Conservation (phyloP, 495 filamentous ascomycete species). For the Trypethelium eluteriae region DNA sequence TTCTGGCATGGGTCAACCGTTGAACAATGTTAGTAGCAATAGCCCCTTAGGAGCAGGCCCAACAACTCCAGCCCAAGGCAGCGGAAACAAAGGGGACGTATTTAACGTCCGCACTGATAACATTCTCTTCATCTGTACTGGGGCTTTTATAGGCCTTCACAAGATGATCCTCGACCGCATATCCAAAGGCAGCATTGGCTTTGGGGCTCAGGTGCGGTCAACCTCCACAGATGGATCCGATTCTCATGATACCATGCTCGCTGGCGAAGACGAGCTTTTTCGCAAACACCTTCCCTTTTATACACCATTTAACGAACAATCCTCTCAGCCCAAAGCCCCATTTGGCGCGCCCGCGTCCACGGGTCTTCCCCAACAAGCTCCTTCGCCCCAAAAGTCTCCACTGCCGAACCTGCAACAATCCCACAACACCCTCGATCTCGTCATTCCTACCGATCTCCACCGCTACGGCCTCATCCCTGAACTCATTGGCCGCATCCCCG, state of each 20-base stretch:
- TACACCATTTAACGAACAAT: conserved; percentile 30
- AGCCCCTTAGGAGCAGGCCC: conserved; percentile 18
- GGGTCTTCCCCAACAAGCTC: conserved; percentile 13
- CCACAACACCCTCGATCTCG: conserved; percentile 74
- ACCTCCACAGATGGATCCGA: conserved; percentile 32
- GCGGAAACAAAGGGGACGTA: conserved; percentile 61
- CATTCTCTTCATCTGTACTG: conserved; percentile 93
- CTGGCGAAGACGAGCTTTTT: conserved; percentile 48
- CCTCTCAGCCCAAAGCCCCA: neutral
- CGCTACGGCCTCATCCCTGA: conserved; percentile 92
- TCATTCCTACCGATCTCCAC: conserved; percentile 76
- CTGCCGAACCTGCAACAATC: neutral
- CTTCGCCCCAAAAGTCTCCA: conserved; percentile 16
- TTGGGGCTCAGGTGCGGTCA: conserved; percentile 68
- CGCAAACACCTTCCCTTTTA: conserved; percentile 64
- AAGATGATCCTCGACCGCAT: conserved; percentile 81
- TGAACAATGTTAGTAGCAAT: conserved; percentile 11
- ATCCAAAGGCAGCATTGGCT: conserved; percentile 82
- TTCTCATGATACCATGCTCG: conserved; percentile 24
- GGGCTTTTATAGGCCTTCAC: conserved; percentile 88
- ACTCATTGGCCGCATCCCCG: conserved; percentile 81
- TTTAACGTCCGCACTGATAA: conserved; percentile 91
- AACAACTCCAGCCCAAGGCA: conserved; percentile 22
- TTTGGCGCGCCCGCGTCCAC: neutral
- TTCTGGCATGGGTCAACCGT: conserved; percentile 13